Evolutionary conservation across 805 yeast genomes (phyloP).

Genomic region (Metschnikowia lunata): DNA sequence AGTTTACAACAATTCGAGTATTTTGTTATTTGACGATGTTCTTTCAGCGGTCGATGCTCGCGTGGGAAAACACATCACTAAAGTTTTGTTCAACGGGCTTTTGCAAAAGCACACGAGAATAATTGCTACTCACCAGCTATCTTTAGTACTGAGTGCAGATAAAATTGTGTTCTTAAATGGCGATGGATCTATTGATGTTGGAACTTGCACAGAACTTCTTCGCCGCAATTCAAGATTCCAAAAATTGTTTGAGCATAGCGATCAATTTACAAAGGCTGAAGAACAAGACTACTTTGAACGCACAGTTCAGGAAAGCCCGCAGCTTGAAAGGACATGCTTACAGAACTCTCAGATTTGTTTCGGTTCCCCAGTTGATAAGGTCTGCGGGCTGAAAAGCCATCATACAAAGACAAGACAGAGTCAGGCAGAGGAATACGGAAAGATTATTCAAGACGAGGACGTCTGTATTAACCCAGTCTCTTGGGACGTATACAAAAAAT

Average conservation of each 20-base stretch:
- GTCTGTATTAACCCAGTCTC: conserved; percentile 36
- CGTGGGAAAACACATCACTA: conserved; percentile 40
- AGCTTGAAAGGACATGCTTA: not conserved
- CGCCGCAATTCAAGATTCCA: conserved; percentile 43
- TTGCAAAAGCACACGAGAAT: conserved; percentile 32
- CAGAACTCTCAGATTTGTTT: no score
- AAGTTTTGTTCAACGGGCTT: conserved; percentile 31
- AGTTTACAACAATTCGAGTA: conserved; percentile 30
- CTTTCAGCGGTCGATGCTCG: conserved; percentile 42
- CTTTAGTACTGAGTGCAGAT: conserved; percentile 37
- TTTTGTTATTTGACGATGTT: conserved; percentile 41
- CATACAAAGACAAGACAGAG: not conserved
- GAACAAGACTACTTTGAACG: conserved; percentile 1
- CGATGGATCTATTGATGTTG: conserved; percentile 39
- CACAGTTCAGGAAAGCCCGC: not conserved
- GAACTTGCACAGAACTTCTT: conserved; percentile 26
- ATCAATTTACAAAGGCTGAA: conserved; percentile 18
- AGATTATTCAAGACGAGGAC: conserved; percentile 34
- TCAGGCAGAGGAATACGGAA: conserved; percentile 18
- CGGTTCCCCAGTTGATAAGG: not conserved
- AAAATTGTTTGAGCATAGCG: conserved; percentile 46
- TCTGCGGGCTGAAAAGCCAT: not conserved
- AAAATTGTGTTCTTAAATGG: conserved; percentile 36
- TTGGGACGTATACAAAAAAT: conserved; percentile 36
- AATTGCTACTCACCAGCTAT: conserved; percentile 43